Base-by-base conservation (phyloP, 495 filamentous ascomycete genomes). In the Platismatia glauca region DNA sequence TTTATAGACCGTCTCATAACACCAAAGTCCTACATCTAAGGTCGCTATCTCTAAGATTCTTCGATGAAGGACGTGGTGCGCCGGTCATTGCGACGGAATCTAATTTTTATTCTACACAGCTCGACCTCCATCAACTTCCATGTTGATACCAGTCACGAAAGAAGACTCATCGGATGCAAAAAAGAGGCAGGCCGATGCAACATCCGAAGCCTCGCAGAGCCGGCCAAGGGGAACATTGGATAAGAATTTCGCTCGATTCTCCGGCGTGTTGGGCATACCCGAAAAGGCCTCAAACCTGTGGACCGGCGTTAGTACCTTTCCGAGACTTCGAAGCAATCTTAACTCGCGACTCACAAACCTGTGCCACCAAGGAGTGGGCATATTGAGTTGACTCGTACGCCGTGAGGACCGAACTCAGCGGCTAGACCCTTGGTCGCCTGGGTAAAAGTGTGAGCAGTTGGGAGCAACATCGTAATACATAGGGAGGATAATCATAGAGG, bases 71-170 rank as follows among this genome's bases (percentile, higher is more conserved):
- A 57, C 55, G n/a, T 22, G 31, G 4, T 57, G 16, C 13, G 12
- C 8, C 44, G 22, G 20, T 6, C 27, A 22, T n/a, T n/a, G n/a
- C n/a, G n/a, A n/a, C n/a, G n/a, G n/a, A n/a, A 22, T 1, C 24
- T 22, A 22, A 22, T 57, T 38, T 8, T 57, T 20, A 16, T n/a
- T 34, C 34, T 59, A 64, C 37, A 64, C 57, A 20, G 64, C 65
- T 52, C 80, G 71, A 15, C 82, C 82, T 38, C 82, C 82, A 67
- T 84, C 81, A n/a, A 85, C 77, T 58, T 83, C 81, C 62, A 85
- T 68, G 66, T 82, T 82, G 55, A 82, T 79, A 1, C 86, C 87
- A n/a, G 86, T 90, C 46, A 90, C 79, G 68, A 89, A 90, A 22
- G 78, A 75, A 0, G 82, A 83, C 64, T 90, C 87, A 50, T 85